These are phyloP conservation scores for Cucurbita maxima DNA, from an alignment of 306 rosid species.

Conservation along the genomic window DNA sequence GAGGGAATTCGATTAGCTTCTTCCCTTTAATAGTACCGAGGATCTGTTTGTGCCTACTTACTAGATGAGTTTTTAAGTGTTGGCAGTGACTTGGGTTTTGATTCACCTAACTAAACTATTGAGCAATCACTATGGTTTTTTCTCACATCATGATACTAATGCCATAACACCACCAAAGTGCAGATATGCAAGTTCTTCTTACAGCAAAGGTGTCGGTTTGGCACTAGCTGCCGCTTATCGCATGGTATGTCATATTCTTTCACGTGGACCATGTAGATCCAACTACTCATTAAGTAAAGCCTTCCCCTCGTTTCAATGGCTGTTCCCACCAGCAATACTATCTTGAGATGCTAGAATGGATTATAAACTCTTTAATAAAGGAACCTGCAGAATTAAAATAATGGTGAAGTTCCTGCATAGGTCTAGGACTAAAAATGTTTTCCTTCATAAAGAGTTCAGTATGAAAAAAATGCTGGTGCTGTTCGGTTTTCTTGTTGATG, in stretches of 20 bases:
- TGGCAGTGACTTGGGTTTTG: not conserved
- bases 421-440: not conserved
- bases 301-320: slow-evolving; percentile 3
- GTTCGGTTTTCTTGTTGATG: not conserved
- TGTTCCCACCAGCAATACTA: slow-evolving; percentile 1
- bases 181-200: slow-evolving; percentile 98
- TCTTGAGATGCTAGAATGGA: slow-evolving; percentile 11
- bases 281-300: slow-evolving; percentile 3
- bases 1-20: not conserved
- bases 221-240: slow-evolving; percentile 77
- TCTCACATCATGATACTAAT: slow-evolving; percentile 39
- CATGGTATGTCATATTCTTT: slow-evolving; percentile 65
- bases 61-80: not conserved
- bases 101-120: slow-evolving; percentile 7
- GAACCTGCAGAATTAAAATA: not conserved
- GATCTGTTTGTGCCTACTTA: not conserved
- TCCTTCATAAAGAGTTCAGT: not conserved
- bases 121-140: slow-evolving; percentile 20
- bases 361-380: not conserved
- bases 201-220: slow-evolving; percentile 89
- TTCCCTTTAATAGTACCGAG: not conserved
- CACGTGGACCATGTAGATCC: slow-evolving; percentile 11
- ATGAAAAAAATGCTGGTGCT: not conserved
- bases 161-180: slow-evolving; percentile 41
- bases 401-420: not conserved